Percentiles rank a stretch among this genome's conserved stretches.
Conservation (phyloP, 768 basidiomycete genomes). For the Lyophyllum atratum region DNA sequence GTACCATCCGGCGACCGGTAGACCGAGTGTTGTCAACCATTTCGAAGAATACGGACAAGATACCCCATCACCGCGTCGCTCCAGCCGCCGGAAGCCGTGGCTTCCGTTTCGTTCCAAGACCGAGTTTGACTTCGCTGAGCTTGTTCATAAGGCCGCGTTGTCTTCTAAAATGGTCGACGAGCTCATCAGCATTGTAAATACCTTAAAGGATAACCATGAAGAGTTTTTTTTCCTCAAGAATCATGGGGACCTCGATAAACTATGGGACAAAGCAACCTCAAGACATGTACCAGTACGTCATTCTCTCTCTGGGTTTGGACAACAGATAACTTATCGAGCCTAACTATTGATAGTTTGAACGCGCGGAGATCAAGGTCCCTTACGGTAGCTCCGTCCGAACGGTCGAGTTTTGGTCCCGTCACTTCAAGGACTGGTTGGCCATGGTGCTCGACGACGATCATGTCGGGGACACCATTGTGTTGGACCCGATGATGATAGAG, state of each 20-base stretch:
- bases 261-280: slow-evolving; percentile 20
- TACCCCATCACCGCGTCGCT: background rate
- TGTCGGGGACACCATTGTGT: slow-evolving; percentile 25
- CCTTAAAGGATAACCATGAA: background rate
- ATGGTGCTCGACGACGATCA: slow-evolving; percentile 24
- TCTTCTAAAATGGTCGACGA: slow-evolving; percentile 16
- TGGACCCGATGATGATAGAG: slow-evolving; percentile 26
- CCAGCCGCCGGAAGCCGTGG: slow-evolving; percentile 24
- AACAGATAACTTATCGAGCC: too few species aligned
- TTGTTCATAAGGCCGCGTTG: slow-evolving; percentile 20
- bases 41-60: slow-evolving; percentile 6
- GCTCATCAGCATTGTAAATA: slow-evolving; percentile 23
- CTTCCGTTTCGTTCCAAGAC: slow-evolving; percentile 24
- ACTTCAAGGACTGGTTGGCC: slow-evolving; percentile 30
- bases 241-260: slow-evolving; percentile 16
- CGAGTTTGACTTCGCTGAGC: slow-evolving; percentile 32
- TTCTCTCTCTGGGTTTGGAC: too few species aligned
- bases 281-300: background rate
- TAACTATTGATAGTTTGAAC: slow-evolving; percentile 5
- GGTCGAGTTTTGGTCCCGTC: slow-evolving; percentile 19
- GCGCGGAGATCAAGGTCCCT: background rate
- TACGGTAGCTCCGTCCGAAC: background rate
- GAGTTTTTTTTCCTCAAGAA: slow-evolving; percentile 20
- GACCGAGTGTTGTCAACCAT: background rate
- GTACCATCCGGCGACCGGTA: slow-evolving; percentile 11